Percentiles rank a stretch among this genome's conserved stretches.
Evolutionary conservation across 139 green algal genomes (phyloP).

Genomic region (Microglena sp.): DNA sequence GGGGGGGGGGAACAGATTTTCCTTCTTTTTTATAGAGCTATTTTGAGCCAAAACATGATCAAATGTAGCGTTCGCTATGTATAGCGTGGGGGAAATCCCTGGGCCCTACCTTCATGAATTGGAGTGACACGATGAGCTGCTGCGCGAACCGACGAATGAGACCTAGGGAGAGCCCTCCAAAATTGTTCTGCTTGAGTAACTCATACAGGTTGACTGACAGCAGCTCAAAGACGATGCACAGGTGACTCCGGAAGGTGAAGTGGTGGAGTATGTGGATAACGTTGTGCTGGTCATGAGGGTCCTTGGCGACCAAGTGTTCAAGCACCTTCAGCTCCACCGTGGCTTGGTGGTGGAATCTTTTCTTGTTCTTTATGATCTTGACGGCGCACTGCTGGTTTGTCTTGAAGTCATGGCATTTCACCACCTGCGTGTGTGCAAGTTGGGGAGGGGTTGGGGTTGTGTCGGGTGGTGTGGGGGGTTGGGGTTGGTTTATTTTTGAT

Average conservation of each 20-base stretch:
- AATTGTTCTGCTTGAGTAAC: slow-evolving; percentile 76
- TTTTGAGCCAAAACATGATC: too few species aligned
- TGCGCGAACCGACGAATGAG: slow-evolving; percentile 61
- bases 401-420: slow-evolving; percentile 77
- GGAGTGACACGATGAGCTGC: slow-evolving; percentile 43
- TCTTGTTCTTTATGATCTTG: slow-evolving; percentile 88
- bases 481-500: too few species aligned
- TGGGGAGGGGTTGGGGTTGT: too few species aligned
- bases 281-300: slow-evolving; percentile 45
- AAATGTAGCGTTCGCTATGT: too few species aligned
- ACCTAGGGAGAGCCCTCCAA: slow-evolving; percentile 51
- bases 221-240: slow-evolving; percentile 84
- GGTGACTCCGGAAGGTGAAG: slow-evolving; percentile 77
- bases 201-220: slow-evolving; percentile 84
- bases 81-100: too few species aligned
- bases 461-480: too few species aligned
- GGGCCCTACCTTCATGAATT: slow-evolving; percentile 26
- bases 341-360: slow-evolving; percentile 71
- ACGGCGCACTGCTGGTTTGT: slow-evolving; percentile 53
- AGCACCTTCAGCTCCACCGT: slow-evolving; percentile 77
- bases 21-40: too few species aligned
- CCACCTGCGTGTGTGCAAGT: too few species aligned
- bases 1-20: too few species aligned
- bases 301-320: slow-evolving; percentile 25
- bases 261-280: slow-evolving; percentile 60